Percentiles rank a stretch among this genome's conserved stretches.
Evolutionary conservation across 225 moss, liverwort and hornwort species (phyloP).

Genomic region (Straminergon stramineum): DNA sequence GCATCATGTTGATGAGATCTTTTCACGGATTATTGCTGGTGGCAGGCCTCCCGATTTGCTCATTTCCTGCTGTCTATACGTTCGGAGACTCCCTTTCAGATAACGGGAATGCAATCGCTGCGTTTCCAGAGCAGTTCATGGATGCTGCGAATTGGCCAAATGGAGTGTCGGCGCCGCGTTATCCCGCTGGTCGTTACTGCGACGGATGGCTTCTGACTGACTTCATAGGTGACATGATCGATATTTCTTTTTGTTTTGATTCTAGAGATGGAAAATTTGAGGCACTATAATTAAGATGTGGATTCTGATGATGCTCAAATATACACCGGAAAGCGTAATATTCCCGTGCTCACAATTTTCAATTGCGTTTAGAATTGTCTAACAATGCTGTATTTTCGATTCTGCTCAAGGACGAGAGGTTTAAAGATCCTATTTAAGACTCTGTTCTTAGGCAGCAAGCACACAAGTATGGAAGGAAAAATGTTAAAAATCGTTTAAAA

Average conservation of each 20-base stretch:
- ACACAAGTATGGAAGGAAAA: not conserved
- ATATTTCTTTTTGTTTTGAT: not conserved
- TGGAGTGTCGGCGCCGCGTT: conserved; percentile 9
- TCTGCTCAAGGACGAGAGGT: not conserved
- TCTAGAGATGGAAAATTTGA: not conserved
- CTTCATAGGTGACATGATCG: conserved; percentile 12
- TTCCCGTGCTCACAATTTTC: not conserved
- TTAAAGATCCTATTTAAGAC: not conserved
- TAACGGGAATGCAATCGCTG: conserved; percentile 17
- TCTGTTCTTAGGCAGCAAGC: not conserved
- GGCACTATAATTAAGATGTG: not conserved
- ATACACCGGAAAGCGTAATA: not conserved
- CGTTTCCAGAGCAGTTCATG: conserved; percentile 17
- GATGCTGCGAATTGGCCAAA: conserved; percentile 2
- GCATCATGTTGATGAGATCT: not conserved
- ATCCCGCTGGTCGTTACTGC: conserved; percentile 27
- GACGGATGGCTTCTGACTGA: conserved; percentile 30
- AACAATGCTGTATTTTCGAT: not conserved
- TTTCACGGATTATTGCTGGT: not conserved
- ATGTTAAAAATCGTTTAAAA: not conserved
- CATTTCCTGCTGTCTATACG: conserved; percentile 8
- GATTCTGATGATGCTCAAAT: not conserved
- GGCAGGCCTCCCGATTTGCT: not conserved
- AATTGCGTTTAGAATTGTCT: not conserved
- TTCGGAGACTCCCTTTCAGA: conserved; percentile 42